phyloP scores from a whole-genome alignment of 73 alveolate species.

The Tetrahymena malaccensis region DNA sequence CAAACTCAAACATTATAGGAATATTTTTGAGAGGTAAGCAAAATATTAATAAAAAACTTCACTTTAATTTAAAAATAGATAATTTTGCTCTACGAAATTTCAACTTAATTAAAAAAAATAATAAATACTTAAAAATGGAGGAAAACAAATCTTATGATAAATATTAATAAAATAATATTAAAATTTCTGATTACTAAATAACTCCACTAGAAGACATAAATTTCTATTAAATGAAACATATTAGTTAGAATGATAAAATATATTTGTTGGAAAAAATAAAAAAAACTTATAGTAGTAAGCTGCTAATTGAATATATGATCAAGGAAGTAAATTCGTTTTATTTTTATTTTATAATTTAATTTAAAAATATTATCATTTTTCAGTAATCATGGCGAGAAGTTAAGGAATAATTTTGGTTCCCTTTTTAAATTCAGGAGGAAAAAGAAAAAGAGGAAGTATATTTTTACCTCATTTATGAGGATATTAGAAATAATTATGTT shows the following conservation, averaged over 20 bases:
- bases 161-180: no score
- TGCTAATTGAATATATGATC: not conserved
- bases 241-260: not conserved
- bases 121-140: no score
- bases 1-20: no score
- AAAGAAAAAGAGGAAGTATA: not conserved
- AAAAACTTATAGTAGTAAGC: not conserved
- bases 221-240: not conserved
- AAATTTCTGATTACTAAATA: not conserved
- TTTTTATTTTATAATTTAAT: not conserved
- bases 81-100: no score
- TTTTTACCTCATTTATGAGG: not conserved
- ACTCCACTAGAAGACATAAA: no score
- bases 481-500: not conserved
- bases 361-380: no score
- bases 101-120: no score
- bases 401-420: not conserved
- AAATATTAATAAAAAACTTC: no score
- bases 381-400: not conserved
- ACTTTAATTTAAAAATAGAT: no score
- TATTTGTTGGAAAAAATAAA: not conserved
- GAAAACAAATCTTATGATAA: no score
- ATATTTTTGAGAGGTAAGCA: no score
- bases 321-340: not conserved
- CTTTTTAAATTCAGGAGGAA: not conserved